phyloP scores from a whole-genome alignment of 1,284 basidiomycete genomes.

The Mixia osmundae region DNA sequence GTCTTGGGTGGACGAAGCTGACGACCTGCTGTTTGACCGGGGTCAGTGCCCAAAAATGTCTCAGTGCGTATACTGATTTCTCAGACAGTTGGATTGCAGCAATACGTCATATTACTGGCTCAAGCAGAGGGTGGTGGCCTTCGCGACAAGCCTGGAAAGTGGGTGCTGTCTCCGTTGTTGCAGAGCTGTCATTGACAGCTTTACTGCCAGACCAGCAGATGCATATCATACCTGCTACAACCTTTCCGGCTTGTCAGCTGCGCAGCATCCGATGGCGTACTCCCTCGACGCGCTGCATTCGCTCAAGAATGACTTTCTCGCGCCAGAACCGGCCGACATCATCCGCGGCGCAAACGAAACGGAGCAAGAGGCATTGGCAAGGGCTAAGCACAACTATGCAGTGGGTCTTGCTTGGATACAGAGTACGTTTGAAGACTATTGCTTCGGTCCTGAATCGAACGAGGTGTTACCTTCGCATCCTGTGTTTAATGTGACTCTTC shows the following conservation, averaged over 20 bases:
- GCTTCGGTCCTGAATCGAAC: too few relatives aligned
- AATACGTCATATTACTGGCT: slow-evolving; percentile 64
- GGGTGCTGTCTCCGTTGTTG: slow-evolving; percentile 13
- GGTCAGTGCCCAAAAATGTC: slow-evolving; percentile 16
- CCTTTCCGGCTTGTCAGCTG: slow-evolving; percentile 60
- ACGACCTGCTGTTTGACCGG: slow-evolving; percentile 23
- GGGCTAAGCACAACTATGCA: too few relatives aligned
- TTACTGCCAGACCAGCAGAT: slow-evolving; percentile 37
- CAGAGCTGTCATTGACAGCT: not conserved
- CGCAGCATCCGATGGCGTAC: slow-evolving; percentile 43
- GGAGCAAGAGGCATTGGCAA: not conserved
- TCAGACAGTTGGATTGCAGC: slow-evolving; percentile 32
- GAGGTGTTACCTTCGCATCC: too few relatives aligned
- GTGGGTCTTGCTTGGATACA: too few relatives aligned
- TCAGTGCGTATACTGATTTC: not conserved
- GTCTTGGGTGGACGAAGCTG: slow-evolving; percentile 15
- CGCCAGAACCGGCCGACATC: not conserved
- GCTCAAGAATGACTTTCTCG: too few relatives aligned
- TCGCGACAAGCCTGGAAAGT: slow-evolving; percentile 88
- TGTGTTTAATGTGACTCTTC: too few relatives aligned
- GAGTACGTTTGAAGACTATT: too few relatives aligned
- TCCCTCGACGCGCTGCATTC: not conserved
- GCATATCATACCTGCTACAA: slow-evolving; percentile 82
- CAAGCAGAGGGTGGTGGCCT: slow-evolving; percentile 68
- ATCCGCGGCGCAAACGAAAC: slow-evolving; percentile 1